These are phyloP conservation scores for Coccomyxa sp. DNA, from an alignment of 139 green algal species.

Conservation along the genomic window DNA sequence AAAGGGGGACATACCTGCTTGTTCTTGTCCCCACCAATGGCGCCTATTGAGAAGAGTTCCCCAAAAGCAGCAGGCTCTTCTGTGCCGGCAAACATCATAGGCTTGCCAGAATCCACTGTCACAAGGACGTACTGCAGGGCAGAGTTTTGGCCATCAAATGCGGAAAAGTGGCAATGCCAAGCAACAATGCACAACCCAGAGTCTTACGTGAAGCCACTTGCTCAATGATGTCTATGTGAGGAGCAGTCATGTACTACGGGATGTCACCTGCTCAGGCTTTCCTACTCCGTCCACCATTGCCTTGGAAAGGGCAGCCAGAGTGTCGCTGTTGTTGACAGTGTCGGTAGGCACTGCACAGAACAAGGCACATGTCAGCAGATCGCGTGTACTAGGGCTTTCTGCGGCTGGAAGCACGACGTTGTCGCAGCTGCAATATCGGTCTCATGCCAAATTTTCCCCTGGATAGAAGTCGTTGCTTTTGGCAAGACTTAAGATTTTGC, in stretches of 20 bases:
- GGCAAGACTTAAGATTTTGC: not conserved
- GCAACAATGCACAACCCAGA: not conserved
- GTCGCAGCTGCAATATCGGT: not conserved
- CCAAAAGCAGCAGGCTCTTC: constrained; percentile 54
- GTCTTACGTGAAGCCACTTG: not conserved
- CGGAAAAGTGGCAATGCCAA: not conserved
- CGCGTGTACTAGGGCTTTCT: not conserved
- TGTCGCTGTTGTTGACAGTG: constrained; percentile 26
- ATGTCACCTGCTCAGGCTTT: constrained; percentile 60
- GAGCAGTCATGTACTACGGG: constrained; percentile 33
- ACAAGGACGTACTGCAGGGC: not conserved
- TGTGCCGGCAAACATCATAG: constrained; percentile 37
- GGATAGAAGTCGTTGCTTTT: not conserved
- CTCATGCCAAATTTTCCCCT: not conserved
- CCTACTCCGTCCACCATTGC: constrained; percentile 29
- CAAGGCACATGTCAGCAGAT: not conserved
- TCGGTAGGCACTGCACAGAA: constrained; percentile 41
- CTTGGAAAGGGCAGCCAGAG: constrained; percentile 33
- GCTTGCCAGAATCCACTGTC: constrained; percentile 10
- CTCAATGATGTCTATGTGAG: not conserved
- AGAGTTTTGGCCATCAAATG: not conserved
- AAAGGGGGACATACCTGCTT: not conserved
- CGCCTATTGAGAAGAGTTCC: constrained; percentile 49
- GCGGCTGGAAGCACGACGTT: too few relatives aligned
- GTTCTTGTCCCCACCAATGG: constrained; percentile 58